phyloP scores from a whole-genome alignment of 495 filamentous ascomycete species.

The Hyaloscypha bicolor region DNA sequence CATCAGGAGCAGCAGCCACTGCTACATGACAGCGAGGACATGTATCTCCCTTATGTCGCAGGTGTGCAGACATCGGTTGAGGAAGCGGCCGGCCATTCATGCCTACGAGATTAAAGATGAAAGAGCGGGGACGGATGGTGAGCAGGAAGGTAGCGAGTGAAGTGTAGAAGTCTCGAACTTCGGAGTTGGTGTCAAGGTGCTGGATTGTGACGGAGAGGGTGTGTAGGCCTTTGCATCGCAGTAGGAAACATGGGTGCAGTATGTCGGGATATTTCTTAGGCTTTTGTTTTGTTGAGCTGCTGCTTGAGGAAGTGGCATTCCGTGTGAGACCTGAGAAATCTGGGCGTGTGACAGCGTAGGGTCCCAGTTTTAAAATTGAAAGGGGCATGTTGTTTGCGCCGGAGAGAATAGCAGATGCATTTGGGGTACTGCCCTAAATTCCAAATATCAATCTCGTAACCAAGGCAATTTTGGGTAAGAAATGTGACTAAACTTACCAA shows the following conservation, averaged over 20 bases:
- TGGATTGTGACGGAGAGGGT: neutral
- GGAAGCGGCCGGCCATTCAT: neutral
- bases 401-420: neutral
- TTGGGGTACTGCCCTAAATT: neutral
- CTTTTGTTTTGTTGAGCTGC: neutral
- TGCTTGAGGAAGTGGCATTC: neutral
- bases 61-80: neutral
- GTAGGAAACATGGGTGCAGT: neutral
- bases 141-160: neutral
- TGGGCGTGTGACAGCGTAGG: neutral
- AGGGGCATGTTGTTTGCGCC: neutral
- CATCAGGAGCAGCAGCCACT: neutral
- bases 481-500: neutral
- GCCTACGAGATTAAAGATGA: neutral
- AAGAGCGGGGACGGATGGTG: neutral
- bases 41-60: neutral
- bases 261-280: neutral
- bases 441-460: neutral
- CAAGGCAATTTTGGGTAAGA: too few relatives aligned
- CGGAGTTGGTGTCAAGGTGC: neutral
- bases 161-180: neutral
- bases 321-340: neutral
- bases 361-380: neutral
- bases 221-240: neutral
- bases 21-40: neutral